Evolutionary conservation across 768 basidiomycete species (phyloP), one percentile per base, ranked within the genome.

Genomic region (Calocybe indica): DNA sequence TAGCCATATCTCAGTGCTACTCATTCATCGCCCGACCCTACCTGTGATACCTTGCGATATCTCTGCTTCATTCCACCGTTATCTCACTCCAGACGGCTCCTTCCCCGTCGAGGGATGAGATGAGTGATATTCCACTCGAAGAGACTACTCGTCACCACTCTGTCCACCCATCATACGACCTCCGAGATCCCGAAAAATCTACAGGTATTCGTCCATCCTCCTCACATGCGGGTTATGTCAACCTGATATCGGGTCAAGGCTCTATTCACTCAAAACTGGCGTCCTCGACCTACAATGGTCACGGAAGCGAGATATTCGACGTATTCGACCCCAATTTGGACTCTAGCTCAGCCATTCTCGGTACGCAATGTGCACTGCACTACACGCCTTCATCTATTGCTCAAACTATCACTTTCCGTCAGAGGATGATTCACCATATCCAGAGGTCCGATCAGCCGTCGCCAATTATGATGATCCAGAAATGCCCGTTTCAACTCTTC

Each of bases 341-440:
- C 52, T 22, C 22, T 22, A 57, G 58, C 37, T 58, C 54, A 37
- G 64, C 64, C 11, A 50, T 62, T 22, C 50, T 57, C 37, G 51
- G 55, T 53, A 40, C 15, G 34, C 32, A 14, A 22, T 15, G 22
- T 2, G 10, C 7, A 14, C 13, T 12, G 6, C 12, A 35, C 11
- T 7, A 31, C 6, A n/a, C 35, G 13, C 31, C 31, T 3, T 41
- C 28, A 22, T 22, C 30, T 15, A 4, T 12, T 34, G 32, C 7
- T 22, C 43, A 49, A 13, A 46, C 39, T 36, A 40, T 43, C 22
- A 15, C 40, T 38, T 37, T 48, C 50, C 28, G 29, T 34, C 54
- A 69, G 71, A 64, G 56, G 85, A 90, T 53, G 89, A 91, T 60
- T 89, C 87, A 2, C 89, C 89, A 4, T 92, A 92, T 59, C 86